A percentile compares a stretch with the other conserved stretches of the same genome.
Evolutionary conservation across 2,329 filamentous ascomycete genomes (phyloP).

Genomic region (Elsinoe australis): DNA sequence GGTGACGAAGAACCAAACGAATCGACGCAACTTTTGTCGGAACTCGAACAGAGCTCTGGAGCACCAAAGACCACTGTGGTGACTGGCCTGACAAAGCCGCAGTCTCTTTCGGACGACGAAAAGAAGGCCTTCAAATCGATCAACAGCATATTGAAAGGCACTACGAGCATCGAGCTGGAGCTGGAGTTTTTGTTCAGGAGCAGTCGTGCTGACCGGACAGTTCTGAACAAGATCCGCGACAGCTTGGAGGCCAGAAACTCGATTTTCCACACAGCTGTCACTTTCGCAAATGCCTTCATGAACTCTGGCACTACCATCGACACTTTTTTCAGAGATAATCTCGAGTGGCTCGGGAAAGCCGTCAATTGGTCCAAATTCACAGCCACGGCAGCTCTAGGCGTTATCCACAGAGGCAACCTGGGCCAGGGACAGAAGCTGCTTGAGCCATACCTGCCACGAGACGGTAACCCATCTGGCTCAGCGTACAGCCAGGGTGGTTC

Average conservation of each 20-base stretch:
- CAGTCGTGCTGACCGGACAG: constrained; percentile 84
- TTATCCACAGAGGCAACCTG: constrained; percentile 93
- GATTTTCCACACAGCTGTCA: constrained; percentile 96
- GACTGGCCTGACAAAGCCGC: constrained; percentile 37
- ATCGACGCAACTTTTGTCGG: constrained; percentile 50
- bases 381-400: constrained; percentile 87
- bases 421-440: constrained; percentile 87
- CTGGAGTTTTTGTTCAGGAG: constrained; percentile 94
- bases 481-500: constrained; percentile 95
- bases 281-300: constrained; percentile 98
- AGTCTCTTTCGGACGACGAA: constrained; percentile 42
- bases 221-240: constrained; percentile 93
- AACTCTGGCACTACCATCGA: constrained; percentile 97
- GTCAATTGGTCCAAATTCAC: constrained; percentile 99
- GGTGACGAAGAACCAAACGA: constrained; percentile 46
- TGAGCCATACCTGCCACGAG: constrained; percentile 84
- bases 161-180: constrained; percentile 88
- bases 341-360: constrained; percentile 96
- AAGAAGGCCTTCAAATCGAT: constrained; percentile 50
- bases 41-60: constrained; percentile 48
- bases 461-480: constrained; percentile 63
- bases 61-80: constrained; percentile 44
- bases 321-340: constrained; percentile 95
- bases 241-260: constrained; percentile 93
- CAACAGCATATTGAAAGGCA: constrained; percentile 66